Percentiles rank a stretch among this genome's conserved stretches.
phyloP scores from a whole-genome alignment of 1,284 basidiomycete species.

The Boletus hoseneyae region DNA sequence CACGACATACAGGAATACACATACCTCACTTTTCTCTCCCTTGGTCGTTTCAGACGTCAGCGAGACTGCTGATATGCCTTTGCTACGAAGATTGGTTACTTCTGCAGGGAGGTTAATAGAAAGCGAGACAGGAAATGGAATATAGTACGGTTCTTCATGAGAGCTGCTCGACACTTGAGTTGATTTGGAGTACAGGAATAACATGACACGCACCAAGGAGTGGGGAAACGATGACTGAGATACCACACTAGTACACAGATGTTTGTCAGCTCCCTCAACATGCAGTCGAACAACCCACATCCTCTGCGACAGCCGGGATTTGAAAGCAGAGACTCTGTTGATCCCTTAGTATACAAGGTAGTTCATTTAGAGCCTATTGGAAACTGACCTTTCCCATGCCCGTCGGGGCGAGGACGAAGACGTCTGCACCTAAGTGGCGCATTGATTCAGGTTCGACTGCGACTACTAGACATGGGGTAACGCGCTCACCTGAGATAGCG shows the following conservation, averaged over 20 bases:
- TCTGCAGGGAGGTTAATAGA: constrained; percentile 42
- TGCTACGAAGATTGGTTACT: constrained; percentile 57
- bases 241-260: constrained; percentile 46
- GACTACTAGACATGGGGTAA: constrained; percentile 7
- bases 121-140: neutral
- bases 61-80: constrained; percentile 57
- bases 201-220: constrained; percentile 48
- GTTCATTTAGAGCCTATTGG: neutral
- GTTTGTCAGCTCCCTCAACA: neutral
- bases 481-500: constrained; percentile 52
- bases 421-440: constrained; percentile 52
- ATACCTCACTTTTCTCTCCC: constrained; percentile 54
- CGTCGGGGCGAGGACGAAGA: constrained; percentile 83
- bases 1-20: neutral
- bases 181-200: neutral
- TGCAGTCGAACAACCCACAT: constrained; percentile 36
- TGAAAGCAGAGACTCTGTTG: constrained; percentile 79
- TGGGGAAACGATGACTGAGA: constrained; percentile 79
- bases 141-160: constrained; percentile 78
- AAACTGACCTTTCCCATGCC: constrained; percentile 81
- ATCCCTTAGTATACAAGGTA: neutral
- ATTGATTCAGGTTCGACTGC: constrained; percentile 1
- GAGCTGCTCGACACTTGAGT: constrained; percentile 42
- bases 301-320: constrained; percentile 71
- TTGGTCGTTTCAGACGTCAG: constrained; percentile 64